Evolutionary conservation across 1,284 basidiomycete genomes (phyloP), one percentile per base, ranked within the genome.

Genomic region (Thecaphora thlaspeos): DNA sequence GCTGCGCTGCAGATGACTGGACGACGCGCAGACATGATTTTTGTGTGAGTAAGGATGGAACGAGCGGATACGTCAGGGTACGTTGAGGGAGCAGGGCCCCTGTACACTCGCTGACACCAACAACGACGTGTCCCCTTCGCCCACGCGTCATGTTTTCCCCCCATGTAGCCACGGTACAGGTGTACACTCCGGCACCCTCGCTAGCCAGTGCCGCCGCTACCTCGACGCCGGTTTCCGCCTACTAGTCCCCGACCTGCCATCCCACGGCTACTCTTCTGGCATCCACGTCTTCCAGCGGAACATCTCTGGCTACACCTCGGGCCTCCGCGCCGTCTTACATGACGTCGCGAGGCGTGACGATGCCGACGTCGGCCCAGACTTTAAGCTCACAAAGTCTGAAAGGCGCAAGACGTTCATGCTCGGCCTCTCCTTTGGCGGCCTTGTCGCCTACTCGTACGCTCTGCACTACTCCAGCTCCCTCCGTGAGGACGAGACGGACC

Each of bases 161-260:
- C 11, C 26, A 7, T 5, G 7, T 15, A 63, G 61, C 22, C 73
- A 76, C 38, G 73, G 73, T 3, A 76, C 73, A 2, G 73, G 73
- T n/a, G 73, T 76, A 14, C 73, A 74, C 43, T 71, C 70, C 5
- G 73, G 73, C 8, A 76, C 73, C 3, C 51, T 76, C 2, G 73
- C 73, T 0, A 62, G 62, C 30, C 73, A 76, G 44, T 70, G 72
- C 41, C 66, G 70, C 26, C 65, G 72, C 12, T 76, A 76, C 44
- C 59, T 76, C 40, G 67, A 76, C 40, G 67, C 70, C 4, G 74
- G 74, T 1, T 75, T 70, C 55, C 65, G 74, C 3, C 56, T 71
- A 2, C 67, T 76, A 40, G 72, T 76, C 7, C 72, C 72, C 7
- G 74, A 76, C 46, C 56, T 75, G 10, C 66, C 66, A 11, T 72